phyloP scores from a whole-genome alignment of 1,284 basidiomycete species.

The Flammula alnicola region DNA sequence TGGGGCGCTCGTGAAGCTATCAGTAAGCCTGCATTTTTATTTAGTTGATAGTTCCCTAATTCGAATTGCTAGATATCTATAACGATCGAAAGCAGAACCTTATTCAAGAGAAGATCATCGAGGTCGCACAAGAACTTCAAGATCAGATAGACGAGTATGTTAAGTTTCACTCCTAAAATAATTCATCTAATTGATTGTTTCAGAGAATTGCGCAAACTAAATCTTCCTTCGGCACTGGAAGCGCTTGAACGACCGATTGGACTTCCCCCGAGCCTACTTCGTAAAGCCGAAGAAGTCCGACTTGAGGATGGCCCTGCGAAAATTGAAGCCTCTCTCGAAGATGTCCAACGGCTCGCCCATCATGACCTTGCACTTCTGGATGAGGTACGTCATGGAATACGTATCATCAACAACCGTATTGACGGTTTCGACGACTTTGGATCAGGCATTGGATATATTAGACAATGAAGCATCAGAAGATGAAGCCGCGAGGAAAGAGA shows the following conservation, averaged over 20 bases:
- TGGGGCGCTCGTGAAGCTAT: slow-evolving; percentile 92
- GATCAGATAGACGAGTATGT: slow-evolving; percentile 66
- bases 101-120: slow-evolving; percentile 71
- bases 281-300: slow-evolving; percentile 87
- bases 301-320: slow-evolving; percentile 75
- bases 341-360: slow-evolving; percentile 71
- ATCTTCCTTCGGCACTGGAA: slow-evolving; percentile 87
- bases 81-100: slow-evolving; percentile 81
- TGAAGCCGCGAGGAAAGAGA: slow-evolving; percentile 63
- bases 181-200: neutral
- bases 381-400: slow-evolving; percentile 56
- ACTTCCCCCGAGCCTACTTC: slow-evolving; percentile 86
- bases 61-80: slow-evolving; percentile 72
- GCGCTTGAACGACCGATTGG: slow-evolving; percentile 88
- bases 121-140: slow-evolving; percentile 70
- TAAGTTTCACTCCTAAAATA: neutral
- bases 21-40: slow-evolving; percentile 55
- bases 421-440: slow-evolving; percentile 5
- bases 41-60: neutral
- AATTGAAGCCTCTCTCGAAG: slow-evolving; percentile 75
- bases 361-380: slow-evolving; percentile 71
- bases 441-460: slow-evolving; percentile 86
- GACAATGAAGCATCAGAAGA: slow-evolving; percentile 92
- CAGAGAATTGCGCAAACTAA: slow-evolving; percentile 75
- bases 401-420: neutral